Base-by-base conservation (phyloP, 805 yeast species). In the Schwanniomyces occidentalis region DNA sequence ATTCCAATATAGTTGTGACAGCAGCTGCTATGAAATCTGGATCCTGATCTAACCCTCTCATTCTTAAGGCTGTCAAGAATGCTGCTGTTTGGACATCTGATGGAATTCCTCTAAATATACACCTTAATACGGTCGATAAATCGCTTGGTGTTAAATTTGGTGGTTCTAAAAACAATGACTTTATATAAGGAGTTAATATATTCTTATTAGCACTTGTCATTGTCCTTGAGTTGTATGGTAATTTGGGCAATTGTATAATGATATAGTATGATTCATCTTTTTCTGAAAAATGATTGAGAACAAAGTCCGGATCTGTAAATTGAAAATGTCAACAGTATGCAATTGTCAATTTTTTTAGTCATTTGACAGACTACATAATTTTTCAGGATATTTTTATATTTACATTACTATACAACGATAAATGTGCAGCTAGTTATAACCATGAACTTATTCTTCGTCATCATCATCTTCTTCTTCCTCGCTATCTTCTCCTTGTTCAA, bases 11-110 rank as follows among this genome's bases (percentile, higher is more conserved):
- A 2, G 93, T 80, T 14, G 68, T 65, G 0, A 88, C 96, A 0
- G 97, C 96, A 6, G 86, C 82, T 4, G 96, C 90, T 25, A 93
- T 85, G 56, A 66, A 86, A 22, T 77, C 85, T 0, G 97, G 80
- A 34, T 82, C 71, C 45, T 85, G 89, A 51, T 93, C 98, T 6
- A 90, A 61, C 2, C 86, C 86, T 19, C 78, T 74, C 27, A 81
- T 58, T 47, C 93, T 74, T 32, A 93, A 64, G 1, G 85, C 87
- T 0, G 95, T 82, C 38, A 93, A 69, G 53, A 93, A 90, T 7
- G 93, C 76, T 0, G 91, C 80, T 8, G 80, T 69, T 52, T 87
- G 95, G 19, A 86, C 69, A 32, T 83, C 85, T 8, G 79, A 63
- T 3, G 85, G 79, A 16, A 76, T 56, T 3, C 81, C 80, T 25